Percentiles rank a stretch among this genome's conserved stretches.
These are phyloP conservation scores for Phaeosphaeriaceae sp. DNA, from an alignment of 2,329 filamentous ascomycete species.

Conservation along the genomic window DNA sequence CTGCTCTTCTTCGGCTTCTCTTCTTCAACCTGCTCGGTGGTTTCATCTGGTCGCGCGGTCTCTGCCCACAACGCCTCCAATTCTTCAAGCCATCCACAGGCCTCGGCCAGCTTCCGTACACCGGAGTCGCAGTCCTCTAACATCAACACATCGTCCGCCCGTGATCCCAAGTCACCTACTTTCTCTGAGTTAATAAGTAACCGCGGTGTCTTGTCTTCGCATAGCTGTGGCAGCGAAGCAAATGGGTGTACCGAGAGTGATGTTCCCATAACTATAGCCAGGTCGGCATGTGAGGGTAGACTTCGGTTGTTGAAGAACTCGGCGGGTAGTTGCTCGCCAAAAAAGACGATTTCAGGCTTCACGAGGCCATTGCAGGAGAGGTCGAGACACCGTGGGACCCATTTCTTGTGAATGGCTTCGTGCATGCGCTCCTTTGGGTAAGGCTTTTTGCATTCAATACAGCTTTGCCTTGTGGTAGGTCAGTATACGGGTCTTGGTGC, in stretches of 20 bases:
- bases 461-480: conserved; percentile 67
- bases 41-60: conserved; percentile 55
- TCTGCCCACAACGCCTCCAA: conserved; percentile 76
- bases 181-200: conserved; percentile 86
- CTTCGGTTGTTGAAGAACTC: conserved; percentile 67
- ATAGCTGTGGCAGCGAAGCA: conserved; percentile 74
- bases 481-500: no score
- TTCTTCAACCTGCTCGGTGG: conserved; percentile 41
- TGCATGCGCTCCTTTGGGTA: conserved; percentile 80
- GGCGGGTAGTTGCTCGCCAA: conserved; percentile 75
- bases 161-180: conserved; percentile 78
- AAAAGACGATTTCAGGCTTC: conserved; percentile 96
- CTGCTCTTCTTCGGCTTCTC: conserved; percentile 54
- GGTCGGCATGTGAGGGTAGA: conserved; percentile 68
- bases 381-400: conserved; percentile 72
- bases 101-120: conserved; percentile 77
- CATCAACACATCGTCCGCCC: conserved; percentile 82
- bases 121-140: conserved; percentile 85
- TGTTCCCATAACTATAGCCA: conserved; percentile 87
- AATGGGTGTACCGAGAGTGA: conserved; percentile 90
- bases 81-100: conserved; percentile 85
- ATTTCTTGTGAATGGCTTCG: conserved; percentile 67
- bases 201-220: conserved; percentile 68
- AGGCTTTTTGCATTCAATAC: conserved; percentile 80
- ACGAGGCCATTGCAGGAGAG: conserved; percentile 75